Evolutionary conservation across 768 basidiomycete species (phyloP).

Genomic region (Lanmaoa rubissima): DNA sequence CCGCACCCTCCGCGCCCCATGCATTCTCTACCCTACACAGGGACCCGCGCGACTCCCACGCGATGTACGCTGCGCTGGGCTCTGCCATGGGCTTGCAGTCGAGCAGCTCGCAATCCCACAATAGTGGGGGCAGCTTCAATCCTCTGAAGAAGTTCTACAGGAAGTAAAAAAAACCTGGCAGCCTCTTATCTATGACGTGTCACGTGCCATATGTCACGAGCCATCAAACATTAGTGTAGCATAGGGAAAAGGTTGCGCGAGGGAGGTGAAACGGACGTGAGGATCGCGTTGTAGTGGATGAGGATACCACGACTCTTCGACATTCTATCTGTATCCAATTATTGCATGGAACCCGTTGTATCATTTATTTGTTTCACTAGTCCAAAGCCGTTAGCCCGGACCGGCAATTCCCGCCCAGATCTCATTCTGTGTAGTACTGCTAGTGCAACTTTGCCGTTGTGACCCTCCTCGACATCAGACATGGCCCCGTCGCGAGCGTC

Average conservation of each 20-base stretch:
- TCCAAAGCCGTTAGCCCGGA: slow-evolving; percentile 10
- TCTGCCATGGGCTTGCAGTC: slow-evolving; percentile 26
- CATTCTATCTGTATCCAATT: slow-evolving; percentile 22
- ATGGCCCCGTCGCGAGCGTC: slow-evolving; percentile 40
- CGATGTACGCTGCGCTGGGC: slow-evolving; percentile 55
- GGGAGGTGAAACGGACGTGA: background rate
- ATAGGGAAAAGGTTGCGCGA: slow-evolving; percentile 9
- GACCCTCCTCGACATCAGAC: slow-evolving; percentile 1
- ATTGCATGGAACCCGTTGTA: slow-evolving; percentile 26
- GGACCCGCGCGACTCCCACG: slow-evolving; percentile 58
- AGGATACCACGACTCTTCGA: slow-evolving; percentile 18
- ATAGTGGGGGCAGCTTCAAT: slow-evolving; percentile 24
- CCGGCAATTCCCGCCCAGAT: slow-evolving; percentile 31
- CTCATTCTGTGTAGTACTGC: background rate
- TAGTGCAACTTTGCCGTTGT: background rate
- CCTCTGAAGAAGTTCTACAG: slow-evolving; percentile 39
- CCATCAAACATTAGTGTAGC: slow-evolving; percentile 24
- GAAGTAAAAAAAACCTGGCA: slow-evolving; percentile 12
- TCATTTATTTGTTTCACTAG: background rate
- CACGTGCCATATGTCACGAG: background rate
- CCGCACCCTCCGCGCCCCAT: slow-evolving; percentile 51
- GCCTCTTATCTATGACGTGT: background rate
- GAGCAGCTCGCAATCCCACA: slow-evolving; percentile 26
- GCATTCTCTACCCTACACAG: slow-evolving; percentile 56
- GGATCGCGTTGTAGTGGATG: background rate